phyloP scores from a whole-genome alignment of 1,139 yeast genomes.

The Pichia sp. region DNA sequence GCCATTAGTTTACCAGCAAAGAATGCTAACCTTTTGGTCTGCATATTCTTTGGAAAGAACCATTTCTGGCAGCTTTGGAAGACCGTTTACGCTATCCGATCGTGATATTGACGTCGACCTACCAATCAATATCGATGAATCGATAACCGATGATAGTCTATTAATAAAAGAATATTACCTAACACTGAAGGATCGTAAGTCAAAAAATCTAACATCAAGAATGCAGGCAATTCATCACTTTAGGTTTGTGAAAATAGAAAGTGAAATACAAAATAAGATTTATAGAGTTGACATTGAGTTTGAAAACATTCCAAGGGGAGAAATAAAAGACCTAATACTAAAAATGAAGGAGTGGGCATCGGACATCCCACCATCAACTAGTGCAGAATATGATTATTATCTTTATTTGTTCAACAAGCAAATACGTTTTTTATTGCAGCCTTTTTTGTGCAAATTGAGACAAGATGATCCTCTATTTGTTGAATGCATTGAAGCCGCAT shows the following conservation, averaged over 20 bases:
- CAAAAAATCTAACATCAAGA: slow-evolving; percentile 1
- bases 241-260: slow-evolving; percentile 17
- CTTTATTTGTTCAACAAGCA: slow-evolving; percentile 18
- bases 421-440: slow-evolving; percentile 18
- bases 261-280: slow-evolving; percentile 16
- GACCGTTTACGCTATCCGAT: slow-evolving; percentile 21
- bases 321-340: slow-evolving; percentile 5
- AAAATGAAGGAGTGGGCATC: slow-evolving; percentile 6
- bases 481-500: slow-evolving; percentile 18
- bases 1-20: slow-evolving; percentile 13
- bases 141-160: slow-evolving; percentile 1
- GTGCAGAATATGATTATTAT: slow-evolving; percentile 16
- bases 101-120: slow-evolving; percentile 21
- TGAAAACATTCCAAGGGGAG: slow-evolving; percentile 7
- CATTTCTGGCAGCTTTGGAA: slow-evolving; percentile 19
- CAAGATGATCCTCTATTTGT: slow-evolving; percentile 12
- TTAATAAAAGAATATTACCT: background rate
- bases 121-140: slow-evolving; percentile 19
- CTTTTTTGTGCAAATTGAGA: slow-evolving; percentile 10
- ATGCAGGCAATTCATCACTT: slow-evolving; percentile 7
- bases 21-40: slow-evolving; percentile 19
- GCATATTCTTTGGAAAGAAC: slow-evolving; percentile 20
- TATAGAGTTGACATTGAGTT: slow-evolving; percentile 19
- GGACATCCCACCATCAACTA: slow-evolving; percentile 11
- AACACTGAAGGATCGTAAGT: background rate